Percentiles rank a stretch among this genome's conserved stretches.
Conservation (phyloP, 805 yeast genomes). For the Cyberlindnera subsufficiens region DNA sequence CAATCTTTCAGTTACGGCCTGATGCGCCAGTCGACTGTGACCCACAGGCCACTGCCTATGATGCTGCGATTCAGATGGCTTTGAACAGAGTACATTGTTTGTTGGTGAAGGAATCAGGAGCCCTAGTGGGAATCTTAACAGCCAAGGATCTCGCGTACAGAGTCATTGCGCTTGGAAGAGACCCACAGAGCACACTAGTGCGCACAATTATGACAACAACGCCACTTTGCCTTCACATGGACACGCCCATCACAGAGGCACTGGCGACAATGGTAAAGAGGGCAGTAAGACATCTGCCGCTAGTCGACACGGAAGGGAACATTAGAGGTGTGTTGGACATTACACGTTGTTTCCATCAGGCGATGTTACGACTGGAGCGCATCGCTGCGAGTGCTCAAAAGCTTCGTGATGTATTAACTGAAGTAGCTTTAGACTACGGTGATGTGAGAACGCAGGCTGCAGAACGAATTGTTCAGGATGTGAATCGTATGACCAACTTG, state of each 20-base stretch:
- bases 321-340: slow-evolving; percentile 41
- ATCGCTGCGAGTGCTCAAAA: slow-evolving; percentile 33
- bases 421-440: slow-evolving; percentile 26
- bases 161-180: slow-evolving; percentile 28
- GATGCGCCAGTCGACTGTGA: slow-evolving; percentile 32
- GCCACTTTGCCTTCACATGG: slow-evolving; percentile 30
- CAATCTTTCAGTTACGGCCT: slow-evolving; percentile 24
- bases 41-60: slow-evolving; percentile 26
- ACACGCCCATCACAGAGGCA: slow-evolving; percentile 37
- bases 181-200: slow-evolving; percentile 25
- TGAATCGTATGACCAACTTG: slow-evolving; percentile 30
- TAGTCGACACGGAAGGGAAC: slow-evolving; percentile 28
- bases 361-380: slow-evolving; percentile 36
- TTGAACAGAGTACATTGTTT: slow-evolving; percentile 36
- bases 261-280: slow-evolving; percentile 35
- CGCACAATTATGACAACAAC: slow-evolving; percentile 33
- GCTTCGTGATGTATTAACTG: slow-evolving; percentile 23
- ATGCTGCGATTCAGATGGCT: slow-evolving; percentile 33
- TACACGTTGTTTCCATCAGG: slow-evolving; percentile 42
- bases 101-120: slow-evolving; percentile 27
- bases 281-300: slow-evolving; percentile 38
- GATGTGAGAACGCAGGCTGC: slow-evolving; percentile 19
- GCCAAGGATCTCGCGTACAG: slow-evolving; percentile 42
- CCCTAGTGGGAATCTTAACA: slow-evolving; percentile 35
- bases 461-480: slow-evolving; percentile 26